phyloP scores from a whole-genome alignment of 2,329 filamentous ascomycete genomes.

The Cercospora sesami region DNA sequence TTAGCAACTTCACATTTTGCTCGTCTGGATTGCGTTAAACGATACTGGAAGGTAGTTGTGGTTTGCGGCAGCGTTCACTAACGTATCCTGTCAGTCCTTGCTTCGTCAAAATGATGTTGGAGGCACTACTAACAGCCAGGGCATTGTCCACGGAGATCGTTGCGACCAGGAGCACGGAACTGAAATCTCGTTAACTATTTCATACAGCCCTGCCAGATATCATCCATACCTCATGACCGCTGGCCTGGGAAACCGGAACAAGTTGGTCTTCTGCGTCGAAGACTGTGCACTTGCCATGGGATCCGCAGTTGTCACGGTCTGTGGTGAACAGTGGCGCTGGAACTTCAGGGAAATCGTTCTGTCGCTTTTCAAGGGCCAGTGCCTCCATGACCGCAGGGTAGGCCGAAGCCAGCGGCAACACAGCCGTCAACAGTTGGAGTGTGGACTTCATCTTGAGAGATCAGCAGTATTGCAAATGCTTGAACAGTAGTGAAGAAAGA shows the following conservation, averaged over 20 bases:
- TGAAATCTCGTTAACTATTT: background rate
- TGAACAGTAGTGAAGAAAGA: background rate
- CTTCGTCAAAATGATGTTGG: background rate
- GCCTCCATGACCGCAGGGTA: slow-evolving; percentile 22
- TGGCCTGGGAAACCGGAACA: slow-evolving; percentile 29
- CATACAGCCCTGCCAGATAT: background rate
- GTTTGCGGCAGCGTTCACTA: slow-evolving; percentile 33
- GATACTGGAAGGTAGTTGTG: background rate
- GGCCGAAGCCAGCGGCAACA: slow-evolving; percentile 24
- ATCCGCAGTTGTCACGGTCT: slow-evolving; percentile 24
- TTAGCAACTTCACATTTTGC: background rate
- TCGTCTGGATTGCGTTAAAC: no score
- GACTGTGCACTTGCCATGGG: slow-evolving; percentile 23
- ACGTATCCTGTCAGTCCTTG: slow-evolving; percentile 15
- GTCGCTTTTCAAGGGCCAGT: slow-evolving; percentile 16
- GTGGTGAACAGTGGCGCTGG: slow-evolving; percentile 23
- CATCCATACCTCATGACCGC: slow-evolving; percentile 26
- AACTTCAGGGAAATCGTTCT: slow-evolving; percentile 18
- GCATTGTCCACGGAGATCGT: slow-evolving; percentile 9
- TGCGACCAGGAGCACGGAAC: slow-evolving; percentile 32
- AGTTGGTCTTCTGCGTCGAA: slow-evolving; percentile 37
- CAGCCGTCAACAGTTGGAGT: slow-evolving; percentile 15
- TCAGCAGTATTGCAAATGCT: background rate
- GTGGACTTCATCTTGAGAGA: slow-evolving; percentile 16
- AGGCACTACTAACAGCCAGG: background rate